Evolutionary conservation across 1,284 basidiomycete species (phyloP).

Genomic region (Irpex lacteus): DNA sequence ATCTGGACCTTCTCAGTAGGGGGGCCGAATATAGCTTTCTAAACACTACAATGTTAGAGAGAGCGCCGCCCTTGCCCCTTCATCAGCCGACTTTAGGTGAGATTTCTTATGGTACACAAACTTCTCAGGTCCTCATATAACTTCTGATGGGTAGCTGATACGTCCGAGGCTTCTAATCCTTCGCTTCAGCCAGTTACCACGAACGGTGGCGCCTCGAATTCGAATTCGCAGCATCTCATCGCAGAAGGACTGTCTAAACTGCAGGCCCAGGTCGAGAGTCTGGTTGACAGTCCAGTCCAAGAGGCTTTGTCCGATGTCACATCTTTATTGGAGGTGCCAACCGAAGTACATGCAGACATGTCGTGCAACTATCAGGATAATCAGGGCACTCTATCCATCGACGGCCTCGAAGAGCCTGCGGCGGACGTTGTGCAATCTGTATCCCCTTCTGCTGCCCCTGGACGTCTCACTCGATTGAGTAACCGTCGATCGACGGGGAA

Average conservation of each 20-base stretch:
- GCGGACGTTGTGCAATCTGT: not conserved
- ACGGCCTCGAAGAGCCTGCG: not conserved
- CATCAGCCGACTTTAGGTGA: not conserved
- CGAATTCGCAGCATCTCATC: not conserved
- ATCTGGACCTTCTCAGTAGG: slow-evolving; percentile 11
- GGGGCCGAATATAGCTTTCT: slow-evolving; percentile 10
- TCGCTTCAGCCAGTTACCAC: not conserved
- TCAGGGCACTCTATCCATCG: not conserved
- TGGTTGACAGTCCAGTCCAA: not conserved
- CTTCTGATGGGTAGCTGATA: not conserved
- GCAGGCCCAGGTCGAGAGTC: slow-evolving; percentile 2
- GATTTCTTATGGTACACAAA: not conserved
- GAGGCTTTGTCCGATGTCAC: not conserved
- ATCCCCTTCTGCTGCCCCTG: not conserved
- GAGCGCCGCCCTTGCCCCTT: not conserved
- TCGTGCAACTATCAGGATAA: not conserved
- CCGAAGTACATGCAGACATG: not conserved
- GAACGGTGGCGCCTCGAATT: too few species aligned
- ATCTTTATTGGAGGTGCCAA: not conserved
- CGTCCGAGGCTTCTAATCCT: not conserved
- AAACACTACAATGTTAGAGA: not conserved
- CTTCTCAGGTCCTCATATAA: not conserved
- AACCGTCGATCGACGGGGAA: not conserved
- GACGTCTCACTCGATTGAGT: not conserved
- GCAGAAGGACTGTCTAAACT: not conserved